Evolutionary conservation across 2,329 filamentous ascomycete species (phyloP).

Genomic region (Shiraia sp.): DNA sequence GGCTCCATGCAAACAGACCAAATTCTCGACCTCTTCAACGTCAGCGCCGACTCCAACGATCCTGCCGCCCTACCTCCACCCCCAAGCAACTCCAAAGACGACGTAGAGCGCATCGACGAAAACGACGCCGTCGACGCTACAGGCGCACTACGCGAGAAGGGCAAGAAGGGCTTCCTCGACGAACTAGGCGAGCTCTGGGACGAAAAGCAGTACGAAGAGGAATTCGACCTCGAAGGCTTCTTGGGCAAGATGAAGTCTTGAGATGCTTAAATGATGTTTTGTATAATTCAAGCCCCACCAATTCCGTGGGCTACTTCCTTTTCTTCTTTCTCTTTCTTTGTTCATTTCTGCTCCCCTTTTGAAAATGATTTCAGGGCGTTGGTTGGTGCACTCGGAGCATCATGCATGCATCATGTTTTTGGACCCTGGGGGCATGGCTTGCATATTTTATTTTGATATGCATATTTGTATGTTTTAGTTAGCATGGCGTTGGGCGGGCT

Average conservation of each 20-base stretch:
- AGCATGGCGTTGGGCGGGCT: conserved; percentile 22
- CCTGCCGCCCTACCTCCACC: conserved; percentile 60
- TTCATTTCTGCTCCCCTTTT: too few species aligned
- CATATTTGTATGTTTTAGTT: conserved; percentile 7
- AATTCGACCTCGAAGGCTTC: conserved; percentile 94
- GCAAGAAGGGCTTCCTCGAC: conserved; percentile 95
- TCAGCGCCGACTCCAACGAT: conserved; percentile 56
- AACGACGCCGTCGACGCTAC: conserved; percentile 81
- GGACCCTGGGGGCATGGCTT: too few species aligned
- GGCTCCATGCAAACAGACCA: conserved; percentile 98
- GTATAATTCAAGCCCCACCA: too few species aligned
- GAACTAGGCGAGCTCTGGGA: conserved; percentile 97
- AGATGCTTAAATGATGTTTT: too few species aligned
- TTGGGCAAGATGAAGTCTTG: conserved; percentile 83
- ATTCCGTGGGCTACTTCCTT: too few species aligned
- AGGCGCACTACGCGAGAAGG: conserved; percentile 89
- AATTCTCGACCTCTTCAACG: conserved; percentile 93
- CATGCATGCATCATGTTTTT: not conserved
- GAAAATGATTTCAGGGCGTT: not conserved
- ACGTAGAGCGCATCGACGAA: conserved; percentile 71
- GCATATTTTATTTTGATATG: too few species aligned
- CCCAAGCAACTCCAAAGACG: conserved; percentile 65
- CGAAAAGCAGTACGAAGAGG: conserved; percentile 95
- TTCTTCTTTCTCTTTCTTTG: too few species aligned
- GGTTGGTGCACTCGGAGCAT: too few species aligned